A percentile compares a stretch with the other conserved stretches of the same genome.
Evolutionary conservation across 129 eudicot species (phyloP).

Genomic region (Centella asiatica): DNA sequence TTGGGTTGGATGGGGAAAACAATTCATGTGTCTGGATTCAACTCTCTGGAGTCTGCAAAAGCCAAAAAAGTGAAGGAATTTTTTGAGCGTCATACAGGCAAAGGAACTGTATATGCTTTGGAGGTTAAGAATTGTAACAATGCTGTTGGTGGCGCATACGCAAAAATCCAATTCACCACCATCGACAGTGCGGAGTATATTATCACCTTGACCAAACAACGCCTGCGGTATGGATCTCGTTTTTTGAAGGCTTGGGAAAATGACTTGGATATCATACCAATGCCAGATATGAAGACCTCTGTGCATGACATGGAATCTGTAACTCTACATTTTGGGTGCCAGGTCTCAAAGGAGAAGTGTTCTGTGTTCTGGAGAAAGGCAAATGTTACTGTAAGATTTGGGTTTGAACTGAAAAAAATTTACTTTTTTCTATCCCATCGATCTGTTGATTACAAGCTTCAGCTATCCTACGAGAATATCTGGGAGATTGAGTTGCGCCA

Average conservation of each 20-base stretch:
- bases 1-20: constrained; percentile 59
- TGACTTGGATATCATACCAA: constrained; percentile 42
- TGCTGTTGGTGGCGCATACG: constrained; percentile 41
- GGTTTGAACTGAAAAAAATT: constrained; percentile 34
- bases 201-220: constrained; percentile 19
- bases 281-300: constrained; percentile 25
- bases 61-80: constrained; percentile 20
- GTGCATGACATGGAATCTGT: constrained; percentile 24
- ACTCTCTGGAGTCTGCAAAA: constrained; percentile 38
- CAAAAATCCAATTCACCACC: constrained; percentile 54
- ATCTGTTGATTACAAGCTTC: constrained; percentile 34
- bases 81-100: constrained; percentile 46
- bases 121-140: constrained; percentile 39
- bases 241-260: constrained; percentile 39
- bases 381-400: constrained; percentile 31
- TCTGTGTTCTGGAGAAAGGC: constrained; percentile 32
- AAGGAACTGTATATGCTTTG: constrained; percentile 54
- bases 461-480: constrained; percentile 47
- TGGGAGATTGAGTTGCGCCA: constrained; percentile 51
- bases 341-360: constrained; percentile 34
- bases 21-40: constrained; percentile 59
- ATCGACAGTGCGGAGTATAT: constrained; percentile 25
- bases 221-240: constrained; percentile 37
- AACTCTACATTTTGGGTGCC: constrained; percentile 47
- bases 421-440: constrained; percentile 23